Conservation (phyloP, 2,329 filamentous ascomycete genomes). For the Karstenula rhodostoma region DNA sequence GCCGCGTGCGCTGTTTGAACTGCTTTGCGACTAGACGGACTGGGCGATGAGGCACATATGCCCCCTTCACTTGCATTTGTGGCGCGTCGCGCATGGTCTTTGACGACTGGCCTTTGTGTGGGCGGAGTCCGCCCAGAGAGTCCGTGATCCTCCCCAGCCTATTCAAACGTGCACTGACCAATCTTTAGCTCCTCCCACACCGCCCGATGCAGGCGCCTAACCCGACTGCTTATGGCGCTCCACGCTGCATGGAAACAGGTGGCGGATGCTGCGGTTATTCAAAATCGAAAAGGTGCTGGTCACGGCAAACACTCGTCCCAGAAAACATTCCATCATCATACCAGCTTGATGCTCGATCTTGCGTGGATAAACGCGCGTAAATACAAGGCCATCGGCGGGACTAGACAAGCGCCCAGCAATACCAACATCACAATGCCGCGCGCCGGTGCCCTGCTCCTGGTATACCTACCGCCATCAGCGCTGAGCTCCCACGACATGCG, state of each 20-base stretch:
- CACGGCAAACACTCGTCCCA: background rate
- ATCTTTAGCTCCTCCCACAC: background rate
- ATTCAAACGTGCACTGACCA: background rate
- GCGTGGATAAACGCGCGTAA: background rate
- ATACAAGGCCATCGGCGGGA: slow-evolving; percentile 7
- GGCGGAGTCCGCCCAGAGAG: background rate
- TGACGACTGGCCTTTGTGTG: background rate
- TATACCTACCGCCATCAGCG: slow-evolving; percentile 2
- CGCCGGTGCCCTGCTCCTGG: background rate
- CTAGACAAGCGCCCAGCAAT: slow-evolving; percentile 3
- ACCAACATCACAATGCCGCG: background rate
- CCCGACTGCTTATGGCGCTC: background rate
- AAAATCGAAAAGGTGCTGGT: background rate
- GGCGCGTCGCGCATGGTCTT: slow-evolving; percentile 9
- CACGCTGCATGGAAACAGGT: background rate
- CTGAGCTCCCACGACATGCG: background rate
- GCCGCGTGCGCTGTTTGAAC: slow-evolving; percentile 2
- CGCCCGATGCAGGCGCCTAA: background rate
- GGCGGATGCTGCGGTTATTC: background rate
- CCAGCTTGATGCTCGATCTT: slow-evolving; percentile 1
- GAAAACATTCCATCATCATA: background rate
- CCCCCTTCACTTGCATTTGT: background rate
- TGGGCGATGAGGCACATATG: background rate
- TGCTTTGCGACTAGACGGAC: background rate
- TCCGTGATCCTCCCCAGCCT: background rate